A percentile compares a stretch with the other conserved stretches of the same genome.
Conservation (phyloP, 306 rosid genomes). For the Cercis canadensis region DNA sequence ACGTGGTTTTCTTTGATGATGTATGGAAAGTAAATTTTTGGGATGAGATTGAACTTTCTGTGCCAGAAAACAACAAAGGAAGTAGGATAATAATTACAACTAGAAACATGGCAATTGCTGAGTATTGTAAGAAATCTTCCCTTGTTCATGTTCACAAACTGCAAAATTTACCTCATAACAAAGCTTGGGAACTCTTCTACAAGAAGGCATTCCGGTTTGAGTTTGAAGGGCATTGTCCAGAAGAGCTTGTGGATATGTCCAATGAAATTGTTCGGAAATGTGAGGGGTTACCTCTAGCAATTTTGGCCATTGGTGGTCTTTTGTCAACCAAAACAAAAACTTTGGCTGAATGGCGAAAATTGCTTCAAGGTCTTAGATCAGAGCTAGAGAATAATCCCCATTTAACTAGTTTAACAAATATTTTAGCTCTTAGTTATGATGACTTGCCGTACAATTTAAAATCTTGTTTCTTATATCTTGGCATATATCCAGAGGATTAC, state of each 20-base stretch:
- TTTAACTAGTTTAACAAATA: too few relatives aligned
- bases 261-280: conserved; percentile 36
- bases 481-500: conserved; percentile 45
- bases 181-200: conserved; percentile 43
- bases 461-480: too few relatives aligned
- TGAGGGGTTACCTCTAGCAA: conserved; percentile 45
- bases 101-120: conserved; percentile 16
- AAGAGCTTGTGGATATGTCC: conserved; percentile 34
- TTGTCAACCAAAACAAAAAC: conserved; percentile 37
- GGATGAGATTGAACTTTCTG: too few relatives aligned
- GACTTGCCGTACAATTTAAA: too few relatives aligned
- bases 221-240: not conserved
- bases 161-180: not conserved
- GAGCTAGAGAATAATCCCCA: conserved; percentile 37
- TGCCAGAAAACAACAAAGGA: too few relatives aligned
- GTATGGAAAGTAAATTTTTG: conserved; percentile 39
- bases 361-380: conserved; percentile 3
- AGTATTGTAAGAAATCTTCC: conserved; percentile 13
- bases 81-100: too few relatives aligned
- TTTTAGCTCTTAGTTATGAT: too few relatives aligned
- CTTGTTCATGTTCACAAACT: conserved; percentile 20
- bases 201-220: conserved; percentile 28
- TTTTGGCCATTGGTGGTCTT: conserved; percentile 43
- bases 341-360: conserved; percentile 33
- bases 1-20: conserved; percentile 40